Evolutionary conservation across 352 stramenopile genomes (phyloP).

Genomic region (Thalassiosira livingstoniorum): DNA sequence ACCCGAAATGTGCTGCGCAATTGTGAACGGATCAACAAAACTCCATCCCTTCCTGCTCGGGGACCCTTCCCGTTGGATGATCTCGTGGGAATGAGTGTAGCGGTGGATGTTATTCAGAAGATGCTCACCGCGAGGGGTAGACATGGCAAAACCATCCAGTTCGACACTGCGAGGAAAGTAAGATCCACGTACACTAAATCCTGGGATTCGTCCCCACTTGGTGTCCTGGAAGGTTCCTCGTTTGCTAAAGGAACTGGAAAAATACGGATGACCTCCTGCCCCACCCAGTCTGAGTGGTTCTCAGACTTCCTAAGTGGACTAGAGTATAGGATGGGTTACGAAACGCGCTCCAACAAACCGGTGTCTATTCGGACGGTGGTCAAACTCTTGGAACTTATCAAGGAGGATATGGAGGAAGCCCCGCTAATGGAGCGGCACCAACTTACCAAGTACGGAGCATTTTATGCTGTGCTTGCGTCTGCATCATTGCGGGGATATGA

Average conservation of each 20-base stretch:
- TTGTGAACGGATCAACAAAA: constrained; percentile 9
- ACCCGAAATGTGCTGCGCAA: background rate
- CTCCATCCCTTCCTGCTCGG: constrained; percentile 12
- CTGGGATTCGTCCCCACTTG: constrained; percentile 24
- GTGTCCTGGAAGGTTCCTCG: background rate
- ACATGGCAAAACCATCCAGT: constrained; percentile 16
- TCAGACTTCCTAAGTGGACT: constrained; percentile 7
- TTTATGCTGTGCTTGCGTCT: background rate
- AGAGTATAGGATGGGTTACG: constrained; percentile 26
- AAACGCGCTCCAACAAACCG: constrained; percentile 4
- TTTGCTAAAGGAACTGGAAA: constrained; percentile 7
- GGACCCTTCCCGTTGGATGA: constrained; percentile 36
- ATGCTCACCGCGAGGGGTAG: constrained; percentile 7
- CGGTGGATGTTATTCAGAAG: constrained; percentile 18
- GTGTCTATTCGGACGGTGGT: constrained; percentile 9
- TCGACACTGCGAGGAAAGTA: constrained; percentile 15
- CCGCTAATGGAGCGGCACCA: background rate
- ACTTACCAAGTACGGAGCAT: constrained; percentile 23
- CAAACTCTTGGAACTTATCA: background rate
- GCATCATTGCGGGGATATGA: constrained; percentile 22
- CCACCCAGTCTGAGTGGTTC: constrained; percentile 26
- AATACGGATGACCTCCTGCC: constrained; percentile 1
- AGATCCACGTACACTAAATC: constrained; percentile 6
- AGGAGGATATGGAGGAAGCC: background rate
- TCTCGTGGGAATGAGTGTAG: constrained; percentile 19